Evolutionary conservation across 2,329 filamentous ascomycete species (phyloP).

Genomic region (Amauroascus niger): DNA sequence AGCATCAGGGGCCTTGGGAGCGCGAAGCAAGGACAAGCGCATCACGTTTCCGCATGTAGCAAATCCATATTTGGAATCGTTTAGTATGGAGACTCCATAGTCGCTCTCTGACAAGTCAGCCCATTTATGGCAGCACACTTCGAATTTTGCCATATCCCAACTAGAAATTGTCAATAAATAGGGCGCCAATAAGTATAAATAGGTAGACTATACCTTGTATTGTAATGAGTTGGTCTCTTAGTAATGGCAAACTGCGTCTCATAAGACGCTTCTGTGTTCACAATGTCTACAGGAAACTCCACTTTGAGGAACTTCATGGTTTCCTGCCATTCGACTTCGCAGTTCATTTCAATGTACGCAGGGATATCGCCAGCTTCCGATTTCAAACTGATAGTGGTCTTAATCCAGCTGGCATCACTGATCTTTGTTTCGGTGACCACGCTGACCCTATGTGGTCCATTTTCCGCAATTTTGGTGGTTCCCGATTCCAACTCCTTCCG

Average conservation of each 20-base stretch:
- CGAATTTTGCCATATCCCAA: slow-evolving; percentile 97
- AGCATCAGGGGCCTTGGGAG: slow-evolving; percentile 84
- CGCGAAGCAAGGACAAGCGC: slow-evolving; percentile 74
- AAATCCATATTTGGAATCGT: slow-evolving; percentile 94
- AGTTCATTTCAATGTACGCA: slow-evolving; percentile 65
- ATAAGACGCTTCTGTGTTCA: slow-evolving; percentile 86
- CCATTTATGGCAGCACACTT: slow-evolving; percentile 92
- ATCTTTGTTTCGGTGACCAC: slow-evolving; percentile 78
- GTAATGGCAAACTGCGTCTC: slow-evolving; percentile 91
- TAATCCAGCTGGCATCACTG: slow-evolving; percentile 75
- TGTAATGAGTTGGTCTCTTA: slow-evolving; percentile 88
- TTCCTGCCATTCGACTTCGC: slow-evolving; percentile 93
- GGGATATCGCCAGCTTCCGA: slow-evolving; percentile 56
- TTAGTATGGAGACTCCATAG: slow-evolving; percentile 85
- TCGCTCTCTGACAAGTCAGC: slow-evolving; percentile 80
- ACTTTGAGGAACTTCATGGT: slow-evolving; percentile 98
- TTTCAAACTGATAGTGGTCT: slow-evolving; percentile 71
- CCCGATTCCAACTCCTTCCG: slow-evolving; percentile 63
- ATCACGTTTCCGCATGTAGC: slow-evolving; percentile 81
- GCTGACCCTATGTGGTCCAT: slow-evolving; percentile 65
- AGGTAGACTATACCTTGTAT: slow-evolving; percentile 57
- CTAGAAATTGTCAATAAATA: slow-evolving; percentile 26
- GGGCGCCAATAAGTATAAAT: neutral
- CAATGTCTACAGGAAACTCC: slow-evolving; percentile 87
- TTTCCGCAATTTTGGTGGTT: slow-evolving; percentile 61